Base-by-base conservation (phyloP, 805 yeast species). In the Metschnikowia amazonensis region DNA sequence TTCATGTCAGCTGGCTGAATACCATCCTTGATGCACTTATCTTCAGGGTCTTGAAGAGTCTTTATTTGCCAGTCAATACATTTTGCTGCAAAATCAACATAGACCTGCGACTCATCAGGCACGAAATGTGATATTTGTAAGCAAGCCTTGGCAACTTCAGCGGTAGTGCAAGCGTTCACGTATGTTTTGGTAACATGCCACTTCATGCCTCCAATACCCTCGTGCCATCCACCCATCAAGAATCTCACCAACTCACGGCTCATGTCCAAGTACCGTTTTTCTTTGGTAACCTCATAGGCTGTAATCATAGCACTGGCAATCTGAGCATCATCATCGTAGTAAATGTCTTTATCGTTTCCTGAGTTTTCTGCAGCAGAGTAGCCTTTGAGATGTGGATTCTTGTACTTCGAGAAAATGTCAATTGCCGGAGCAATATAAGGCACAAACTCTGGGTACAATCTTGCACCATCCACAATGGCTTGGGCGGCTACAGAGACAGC, bases 271-370 rank as follows among this genome's bases (percentile, higher is more conserved):
- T 70, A 80, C 37, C 66, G 65, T 52, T 65, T 65, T 50, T 82
- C 76, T 1, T 76, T 77, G 1, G 88, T 81, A 20, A 80, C 86
- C 56, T 82, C 89, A 57, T 79, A 83, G 1, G 86, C 86, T 2
- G 81, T 74, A 46, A 84, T 65, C 53, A 81, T 68, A 3, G 82
- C 84, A 54, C 81, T 70, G 13, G 85, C 83, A 11, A 83, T 79
- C 59, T 84, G 90, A 2, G 89, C 90, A 58, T 83, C 85, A 57
- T 84, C 90, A 57, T 84, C 89, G 50, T 80, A 80, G 60, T 83
- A 82, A 33, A 84, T 79, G 59, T 84, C 89, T 42, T 66, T 66
- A 60, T 82, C 83, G 37, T 76, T 81, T 18, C 76, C 75, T 43
- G 69, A 69, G 56, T 81, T 76, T 57, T 78, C 81, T 4, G 83